Evolutionary conservation across 2,329 filamentous ascomycete species (phyloP), one percentile per base, ranked within the genome.

Genomic region (Aspergillus novoparasiticus): DNA sequence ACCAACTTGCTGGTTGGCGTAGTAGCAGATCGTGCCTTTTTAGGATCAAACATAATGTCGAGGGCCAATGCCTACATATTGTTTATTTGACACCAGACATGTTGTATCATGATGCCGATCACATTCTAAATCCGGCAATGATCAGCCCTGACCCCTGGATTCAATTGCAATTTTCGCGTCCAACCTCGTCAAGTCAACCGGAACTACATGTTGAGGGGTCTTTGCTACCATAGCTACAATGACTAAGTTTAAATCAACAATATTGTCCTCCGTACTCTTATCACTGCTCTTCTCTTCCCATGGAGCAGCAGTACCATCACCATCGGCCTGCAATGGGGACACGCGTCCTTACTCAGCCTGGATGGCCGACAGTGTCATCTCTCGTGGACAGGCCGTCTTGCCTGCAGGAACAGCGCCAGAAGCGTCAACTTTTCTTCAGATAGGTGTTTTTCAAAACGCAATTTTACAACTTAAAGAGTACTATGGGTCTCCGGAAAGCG

Each of bases 331-430:
- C 32, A 43, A 61, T 36, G 23, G 14, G 4, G 41, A 51, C 21
- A 6, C 48, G 16, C 66, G 66, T 14, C 68, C 69, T 8, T 72
- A 71, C 34, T 73, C 71, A 4, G 65, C 64, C 23, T 67, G 71
- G 64, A 72, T 73, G 71, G 71, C 71, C 39, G 71, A 73, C 39
- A 72, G 71, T 53, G 63, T 73, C 54, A 72, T 73, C 46, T 58
- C 61, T 5, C 71, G 71, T 12, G 63, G 66, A 41, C 68, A 73
- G 43, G 71, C 69, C 14, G 54, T 69, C 43, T 55, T 67, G 9
- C 55, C 57, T 26, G 26, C 58, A 4, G 61, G 58, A 21, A 58
- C 26, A 28, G 54, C 11, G n/a, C 54, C 26, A 8, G 60, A 60
- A 34, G 8, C 23, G 39, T 69, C 71, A 16, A 60, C 60, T 1